Percentiles rank a stretch among this genome's conserved stretches.
Conservation (phyloP, 1,139 yeast genomes). For the Arxiozyma slooffiae region DNA sequence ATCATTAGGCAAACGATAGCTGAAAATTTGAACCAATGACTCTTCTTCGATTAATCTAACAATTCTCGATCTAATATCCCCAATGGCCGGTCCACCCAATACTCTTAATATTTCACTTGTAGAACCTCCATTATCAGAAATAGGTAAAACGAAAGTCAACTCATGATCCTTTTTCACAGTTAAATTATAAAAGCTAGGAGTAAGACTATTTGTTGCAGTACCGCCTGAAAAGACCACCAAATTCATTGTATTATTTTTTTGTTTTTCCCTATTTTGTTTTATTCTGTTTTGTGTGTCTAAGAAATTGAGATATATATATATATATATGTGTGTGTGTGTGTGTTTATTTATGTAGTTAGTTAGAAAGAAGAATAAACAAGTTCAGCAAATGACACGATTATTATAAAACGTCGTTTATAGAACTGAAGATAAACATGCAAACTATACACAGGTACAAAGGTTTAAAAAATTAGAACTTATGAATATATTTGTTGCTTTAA, state of each 20-base stretch:
- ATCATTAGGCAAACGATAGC: slow-evolving; percentile 51
- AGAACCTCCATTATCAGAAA: slow-evolving; percentile 91
- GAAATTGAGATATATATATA: neutral
- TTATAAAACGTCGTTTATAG: too few species aligned
- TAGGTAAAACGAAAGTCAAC: slow-evolving; percentile 64
- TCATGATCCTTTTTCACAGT: slow-evolving; percentile 27
- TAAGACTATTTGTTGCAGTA: slow-evolving; percentile 65
- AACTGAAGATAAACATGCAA: too few species aligned
- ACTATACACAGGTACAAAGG: too few species aligned
- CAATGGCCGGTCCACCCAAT: slow-evolving; percentile 91
- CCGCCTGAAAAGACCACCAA: slow-evolving; percentile 59
- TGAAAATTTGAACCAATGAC: slow-evolving; percentile 40
- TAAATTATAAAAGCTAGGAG: slow-evolving; percentile 40
- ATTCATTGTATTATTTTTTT: slow-evolving; percentile 14
- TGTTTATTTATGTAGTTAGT: too few species aligned
- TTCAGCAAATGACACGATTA: too few species aligned
- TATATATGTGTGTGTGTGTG: too few species aligned
- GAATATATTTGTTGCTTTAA: too few species aligned
- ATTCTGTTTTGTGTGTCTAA: neutral
- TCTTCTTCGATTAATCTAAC: slow-evolving; percentile 50
- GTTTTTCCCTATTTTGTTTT: neutral
- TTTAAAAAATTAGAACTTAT: too few species aligned
- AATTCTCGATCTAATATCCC: slow-evolving; percentile 77
- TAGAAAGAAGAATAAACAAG: neutral
- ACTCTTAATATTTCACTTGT: slow-evolving; percentile 85